Evolutionary conservation across 2,329 filamentous ascomycete genomes (phyloP), one percentile per base, ranked within the genome.

Genomic region (Fusarium citri): DNA sequence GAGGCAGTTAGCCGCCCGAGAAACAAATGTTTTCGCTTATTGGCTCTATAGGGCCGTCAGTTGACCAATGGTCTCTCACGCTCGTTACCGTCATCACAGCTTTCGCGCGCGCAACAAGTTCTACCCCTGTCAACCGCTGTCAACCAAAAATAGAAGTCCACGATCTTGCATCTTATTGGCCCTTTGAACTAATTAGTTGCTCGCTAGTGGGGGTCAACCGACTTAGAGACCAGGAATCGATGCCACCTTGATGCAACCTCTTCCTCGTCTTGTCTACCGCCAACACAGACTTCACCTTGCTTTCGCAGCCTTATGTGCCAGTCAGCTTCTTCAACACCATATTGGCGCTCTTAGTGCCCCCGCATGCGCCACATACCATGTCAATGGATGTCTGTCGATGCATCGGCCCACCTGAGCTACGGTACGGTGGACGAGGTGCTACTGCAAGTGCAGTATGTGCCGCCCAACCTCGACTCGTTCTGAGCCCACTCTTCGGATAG

Each of bases 51-150:
- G 57, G 20, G 63, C 54, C 28, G 22, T 42, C 16, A 40, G 34
- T n/a, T 26, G 50, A 47, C 75, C 78, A 76, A 76, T 76, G 71
- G 74, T 70, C 66, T 71, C 66, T 72, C 65, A 66, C 51, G 68
- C 57, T 55, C 53, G 57, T 54, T 43, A 53, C 62, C 47, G 63
- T 66, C 48, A 69, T 66, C 60, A 65, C 65, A 64, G 50, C 66
- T 79, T 72, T 82, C 78, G 79, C 80, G 80, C 80, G 80, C 80
- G 79, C 79, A 78, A 82, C 55, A 58, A 49, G 63, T 54, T 68
- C 63, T 50, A 54, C 51, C 69, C 72, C 71, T 68, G 61, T 67
- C 66, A 67, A 60, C 55, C 57, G 67, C 68, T 75, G 72, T 75
- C 66, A 72, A 51, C 77, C 74, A 80, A 79, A 79, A 79, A 78